Conservation (phyloP, 176 grass and related monocot genomes). For the Lolium rigidum region DNA sequence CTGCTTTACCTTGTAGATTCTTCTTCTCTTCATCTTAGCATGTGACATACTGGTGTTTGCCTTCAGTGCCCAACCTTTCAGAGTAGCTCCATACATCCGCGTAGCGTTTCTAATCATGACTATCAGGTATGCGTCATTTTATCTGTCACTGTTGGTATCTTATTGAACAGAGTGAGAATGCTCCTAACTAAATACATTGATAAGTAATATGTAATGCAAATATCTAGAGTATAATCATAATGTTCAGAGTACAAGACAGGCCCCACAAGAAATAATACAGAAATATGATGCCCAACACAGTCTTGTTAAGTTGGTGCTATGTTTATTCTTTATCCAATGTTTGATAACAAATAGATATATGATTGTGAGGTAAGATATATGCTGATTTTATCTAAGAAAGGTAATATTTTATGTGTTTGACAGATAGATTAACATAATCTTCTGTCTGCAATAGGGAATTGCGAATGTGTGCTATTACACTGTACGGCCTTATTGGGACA, state of each 20-base stretch:
- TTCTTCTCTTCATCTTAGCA: slow-evolving; percentile 86
- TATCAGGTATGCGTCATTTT: slow-evolving; percentile 67
- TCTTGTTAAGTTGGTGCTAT: not conserved
- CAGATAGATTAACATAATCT: slow-evolving; percentile 37
- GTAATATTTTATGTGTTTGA: slow-evolving; percentile 10
- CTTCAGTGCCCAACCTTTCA: slow-evolving; percentile 73
- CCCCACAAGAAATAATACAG: not conserved
- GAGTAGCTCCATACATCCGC: slow-evolving; percentile 88
- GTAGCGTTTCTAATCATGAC: slow-evolving; percentile 80
- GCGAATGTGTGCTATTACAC: slow-evolving; percentile 79
- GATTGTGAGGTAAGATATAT: slow-evolving; percentile 1
- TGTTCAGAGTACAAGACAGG: slow-evolving; percentile 25
- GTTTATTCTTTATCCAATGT: not conserved
- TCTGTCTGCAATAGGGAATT: slow-evolving; percentile 68
- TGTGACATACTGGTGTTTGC: slow-evolving; percentile 80
- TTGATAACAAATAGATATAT: not conserved
- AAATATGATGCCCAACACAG: not conserved
- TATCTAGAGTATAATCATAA: not conserved
- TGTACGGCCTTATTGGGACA: slow-evolving; percentile 74
- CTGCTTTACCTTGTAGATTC: slow-evolving; percentile 65
- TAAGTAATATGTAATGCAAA: slow-evolving; percentile 23
- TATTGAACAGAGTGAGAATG: slow-evolving; percentile 7
- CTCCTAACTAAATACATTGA: slow-evolving; percentile 27
- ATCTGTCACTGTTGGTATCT: slow-evolving; percentile 37
- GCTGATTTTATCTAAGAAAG: slow-evolving; percentile 23